Conservation (phyloP, 352 stramenopile species). For the Pythium brachiatum region DNA sequence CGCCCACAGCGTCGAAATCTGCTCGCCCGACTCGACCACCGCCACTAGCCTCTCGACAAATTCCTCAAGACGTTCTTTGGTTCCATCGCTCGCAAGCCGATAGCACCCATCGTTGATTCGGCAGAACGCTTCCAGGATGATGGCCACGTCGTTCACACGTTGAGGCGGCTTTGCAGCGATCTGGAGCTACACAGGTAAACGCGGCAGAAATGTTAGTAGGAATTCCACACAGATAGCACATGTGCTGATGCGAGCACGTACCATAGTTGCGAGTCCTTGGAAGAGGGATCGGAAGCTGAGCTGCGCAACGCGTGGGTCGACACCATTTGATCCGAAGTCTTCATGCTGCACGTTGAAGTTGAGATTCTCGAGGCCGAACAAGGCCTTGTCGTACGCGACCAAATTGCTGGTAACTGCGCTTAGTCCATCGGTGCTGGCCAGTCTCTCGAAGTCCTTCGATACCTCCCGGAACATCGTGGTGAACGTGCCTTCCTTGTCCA, state of each 20-base stretch:
- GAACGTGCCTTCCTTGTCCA: constrained; percentile 69
- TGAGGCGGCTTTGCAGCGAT: constrained; percentile 64
- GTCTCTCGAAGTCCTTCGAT: constrained; percentile 61
- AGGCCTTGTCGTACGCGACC: constrained; percentile 44
- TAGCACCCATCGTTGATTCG: constrained; percentile 74
- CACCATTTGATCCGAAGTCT: constrained; percentile 50
- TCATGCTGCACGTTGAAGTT: constrained; percentile 65
- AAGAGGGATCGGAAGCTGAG: constrained; percentile 55
- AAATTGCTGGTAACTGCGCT: constrained; percentile 30
- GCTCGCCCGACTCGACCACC: constrained; percentile 47
- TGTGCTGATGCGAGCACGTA: constrained; percentile 38
- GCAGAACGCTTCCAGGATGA: constrained; percentile 71
- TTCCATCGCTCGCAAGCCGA: constrained; percentile 48
- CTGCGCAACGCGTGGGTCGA: constrained; percentile 49
- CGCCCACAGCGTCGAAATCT: constrained; percentile 55
- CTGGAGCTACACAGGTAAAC: constrained; percentile 44
- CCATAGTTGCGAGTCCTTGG: constrained; percentile 55
- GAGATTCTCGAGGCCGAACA: constrained; percentile 73
- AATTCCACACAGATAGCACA: too few relatives aligned
- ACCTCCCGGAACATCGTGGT: constrained; percentile 46
- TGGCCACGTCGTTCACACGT: constrained; percentile 55
- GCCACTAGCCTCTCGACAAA: constrained; percentile 10
- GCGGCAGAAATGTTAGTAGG: too few relatives aligned
- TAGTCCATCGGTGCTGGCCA: constrained; percentile 35
- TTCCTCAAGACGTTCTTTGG: constrained; percentile 24